Evolutionary conservation across 225 moss, liverwort and hornwort species (phyloP).

Genomic region (Ulota crispa): DNA sequence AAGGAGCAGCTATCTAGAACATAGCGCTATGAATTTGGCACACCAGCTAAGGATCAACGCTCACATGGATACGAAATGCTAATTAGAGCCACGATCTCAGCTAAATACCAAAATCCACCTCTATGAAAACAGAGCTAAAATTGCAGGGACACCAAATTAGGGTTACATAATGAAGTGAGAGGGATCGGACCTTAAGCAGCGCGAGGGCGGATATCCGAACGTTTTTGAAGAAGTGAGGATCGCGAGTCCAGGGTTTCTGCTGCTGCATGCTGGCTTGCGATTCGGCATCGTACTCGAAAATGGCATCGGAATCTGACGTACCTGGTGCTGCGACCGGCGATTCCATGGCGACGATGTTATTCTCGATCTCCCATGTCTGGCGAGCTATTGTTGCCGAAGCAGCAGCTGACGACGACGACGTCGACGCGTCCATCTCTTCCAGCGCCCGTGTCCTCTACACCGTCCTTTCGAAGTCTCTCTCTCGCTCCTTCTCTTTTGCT

Average conservation of each 20-base stretch:
- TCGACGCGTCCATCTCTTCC: slow-evolving; percentile 81
- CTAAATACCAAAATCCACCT: not conserved
- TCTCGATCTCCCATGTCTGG: slow-evolving; percentile 98
- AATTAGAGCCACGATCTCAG: not conserved
- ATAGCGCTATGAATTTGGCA: not conserved
- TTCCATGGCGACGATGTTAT: slow-evolving; percentile 80
- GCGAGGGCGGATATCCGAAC: slow-evolving; percentile 86
- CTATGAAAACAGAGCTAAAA: not conserved
- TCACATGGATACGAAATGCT: not conserved
- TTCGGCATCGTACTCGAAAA: slow-evolving; percentile 77
- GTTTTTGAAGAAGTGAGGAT: slow-evolving; percentile 89
- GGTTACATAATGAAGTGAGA: not conserved
- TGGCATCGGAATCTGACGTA: slow-evolving; percentile 66
- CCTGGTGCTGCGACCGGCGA: slow-evolving; percentile 20
- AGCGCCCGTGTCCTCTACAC: slow-evolving; percentile 43
- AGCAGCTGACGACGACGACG: slow-evolving; percentile 63
- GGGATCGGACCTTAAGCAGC: slow-evolving; percentile 54
- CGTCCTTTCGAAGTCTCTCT: slow-evolving; percentile 44
- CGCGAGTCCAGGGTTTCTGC: slow-evolving; percentile 86
- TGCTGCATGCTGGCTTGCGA: slow-evolving; percentile 67
- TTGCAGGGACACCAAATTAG: not conserved
- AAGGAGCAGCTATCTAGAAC: not conserved
- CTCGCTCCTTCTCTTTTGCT: too few species aligned
- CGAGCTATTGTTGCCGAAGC: slow-evolving; percentile 64
- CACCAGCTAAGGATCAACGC: not conserved